Evolutionary conservation across 148 eudicot species (phyloP), one percentile per base, ranked within the genome.

Genomic region (Fallopia convolvulus): DNA sequence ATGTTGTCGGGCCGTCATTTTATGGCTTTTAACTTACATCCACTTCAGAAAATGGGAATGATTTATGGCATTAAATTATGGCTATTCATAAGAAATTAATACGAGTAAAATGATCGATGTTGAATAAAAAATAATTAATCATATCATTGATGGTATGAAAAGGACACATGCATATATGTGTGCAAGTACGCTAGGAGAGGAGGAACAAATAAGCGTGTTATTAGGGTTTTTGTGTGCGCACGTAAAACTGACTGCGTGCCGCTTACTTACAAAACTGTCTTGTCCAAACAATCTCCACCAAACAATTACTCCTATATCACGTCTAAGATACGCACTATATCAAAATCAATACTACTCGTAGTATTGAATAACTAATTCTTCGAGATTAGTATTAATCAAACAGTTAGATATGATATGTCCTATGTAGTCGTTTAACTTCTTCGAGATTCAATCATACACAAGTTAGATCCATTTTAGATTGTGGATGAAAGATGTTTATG

Each of bases 211-310:
- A 42, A 17, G 72, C 72, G 42, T 68, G 44, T 15, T 5, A 68
- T 68, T 33, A 15, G 23, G 72, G 72, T 6, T 32, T 32, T 66
- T 66, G 72, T 66, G 72, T 41, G 72, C 72, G 72, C 72, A 66
- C 72, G 72, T 66, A 13, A 66, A 33, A 13, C 72, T 14, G 5
- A 66, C 44, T 66, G 72, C n/a, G 44, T 68, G 72, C 72, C 72
- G 46, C 72, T 68, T 26, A 65, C 41, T 65, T 30, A 30, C 41
- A 30, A 65, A 65, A 65, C 0, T 65, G 39, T 14, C 5, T 60
- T 61, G 39, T 61, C 66, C 66, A 33, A 63, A 8, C 18, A 32
- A 63, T 14, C 44, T 68, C 72, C 44, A 17, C 72, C 72, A 33
- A 36, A 0, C 72, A 68, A 33, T 36, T n/a, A n/a, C n/a, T n/a